phyloP scores from a whole-genome alignment of 2,329 filamentous ascomycete species.

The Phyllosticta citribraziliensis region DNA sequence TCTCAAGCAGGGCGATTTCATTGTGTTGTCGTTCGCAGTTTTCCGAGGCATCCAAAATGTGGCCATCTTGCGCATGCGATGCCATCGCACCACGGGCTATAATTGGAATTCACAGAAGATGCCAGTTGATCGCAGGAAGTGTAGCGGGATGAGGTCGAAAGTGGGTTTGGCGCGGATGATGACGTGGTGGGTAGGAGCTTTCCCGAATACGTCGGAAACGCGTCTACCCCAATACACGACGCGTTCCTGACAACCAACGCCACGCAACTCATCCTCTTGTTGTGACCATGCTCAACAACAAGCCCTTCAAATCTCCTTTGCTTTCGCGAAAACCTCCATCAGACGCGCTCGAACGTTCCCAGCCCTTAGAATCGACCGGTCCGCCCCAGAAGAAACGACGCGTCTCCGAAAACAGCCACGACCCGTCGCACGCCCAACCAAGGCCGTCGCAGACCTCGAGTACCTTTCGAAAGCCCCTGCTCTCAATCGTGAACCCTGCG shows the following conservation, averaged over 20 bases:
- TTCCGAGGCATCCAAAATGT: not conserved
- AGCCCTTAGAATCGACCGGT: constrained; percentile 13
- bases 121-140: not conserved
- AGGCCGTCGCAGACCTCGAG: constrained; percentile 3
- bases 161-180: not conserved
- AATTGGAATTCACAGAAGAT: not conserved
- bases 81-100: not conserved
- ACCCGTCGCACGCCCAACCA: constrained; percentile 16
- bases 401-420: constrained; percentile 22
- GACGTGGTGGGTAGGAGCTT: not conserved
- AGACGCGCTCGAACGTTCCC: constrained; percentile 11
- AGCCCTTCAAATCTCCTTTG: constrained; percentile 25
- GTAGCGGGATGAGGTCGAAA: not conserved
- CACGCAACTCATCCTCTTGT: not conserved
- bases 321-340: constrained; percentile 17
- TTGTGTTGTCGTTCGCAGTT: constrained; percentile 6
- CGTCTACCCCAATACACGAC: not conserved
- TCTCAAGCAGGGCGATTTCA: constrained; percentile 5
- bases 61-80: not conserved
- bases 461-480: constrained; percentile 21
- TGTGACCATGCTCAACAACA: constrained; percentile 17
- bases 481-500: constrained; percentile 17
- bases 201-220: not conserved
- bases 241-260: not conserved
- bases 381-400: constrained; percentile 34